Conservation (phyloP, 768 basidiomycete species). For the Punctularia strigosozonata region DNA sequence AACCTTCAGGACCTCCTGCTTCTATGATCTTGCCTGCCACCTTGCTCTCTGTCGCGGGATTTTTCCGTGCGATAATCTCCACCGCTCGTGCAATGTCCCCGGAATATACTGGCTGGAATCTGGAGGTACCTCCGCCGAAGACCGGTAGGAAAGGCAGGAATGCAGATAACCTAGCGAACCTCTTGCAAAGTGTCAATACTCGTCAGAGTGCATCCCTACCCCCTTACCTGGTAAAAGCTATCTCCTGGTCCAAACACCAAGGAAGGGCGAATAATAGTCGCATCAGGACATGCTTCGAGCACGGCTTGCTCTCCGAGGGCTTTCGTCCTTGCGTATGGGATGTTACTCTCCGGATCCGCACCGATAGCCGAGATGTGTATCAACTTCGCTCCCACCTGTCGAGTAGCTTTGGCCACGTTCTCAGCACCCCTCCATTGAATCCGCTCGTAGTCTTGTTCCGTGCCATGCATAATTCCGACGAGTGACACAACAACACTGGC, state of each 20-base stretch:
- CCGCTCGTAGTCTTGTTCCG: slow-evolving; percentile 39
- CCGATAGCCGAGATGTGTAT: slow-evolving; percentile 67
- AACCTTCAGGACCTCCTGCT: slow-evolving; percentile 39
- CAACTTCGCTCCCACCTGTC: slow-evolving; percentile 40
- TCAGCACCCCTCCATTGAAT: slow-evolving; percentile 57
- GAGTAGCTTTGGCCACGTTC: slow-evolving; percentile 48
- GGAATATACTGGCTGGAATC: slow-evolving; percentile 66
- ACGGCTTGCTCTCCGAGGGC: slow-evolving; percentile 49
- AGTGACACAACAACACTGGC: slow-evolving; percentile 54
- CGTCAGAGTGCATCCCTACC: neutral
- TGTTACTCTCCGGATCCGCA: slow-evolving; percentile 43
- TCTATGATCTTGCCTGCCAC: slow-evolving; percentile 35
- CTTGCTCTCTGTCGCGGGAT: slow-evolving; percentile 22
- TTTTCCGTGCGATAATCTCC: slow-evolving; percentile 41
- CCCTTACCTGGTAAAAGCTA: slow-evolving; percentile 57
- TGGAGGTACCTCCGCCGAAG: slow-evolving; percentile 54
- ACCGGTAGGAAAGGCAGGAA: slow-evolving; percentile 66
- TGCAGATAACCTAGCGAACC: slow-evolving; percentile 48
- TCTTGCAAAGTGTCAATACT: slow-evolving; percentile 21
- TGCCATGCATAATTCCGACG: slow-evolving; percentile 56
- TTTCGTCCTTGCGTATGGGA: slow-evolving; percentile 54
- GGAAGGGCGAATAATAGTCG: slow-evolving; percentile 60
- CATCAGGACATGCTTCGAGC: slow-evolving; percentile 29
- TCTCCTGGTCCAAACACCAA: slow-evolving; percentile 70
- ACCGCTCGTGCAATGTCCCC: slow-evolving; percentile 54